Evolutionary conservation across 257 asterid species (phyloP).

Genomic region (Solanum bukasovii): DNA sequence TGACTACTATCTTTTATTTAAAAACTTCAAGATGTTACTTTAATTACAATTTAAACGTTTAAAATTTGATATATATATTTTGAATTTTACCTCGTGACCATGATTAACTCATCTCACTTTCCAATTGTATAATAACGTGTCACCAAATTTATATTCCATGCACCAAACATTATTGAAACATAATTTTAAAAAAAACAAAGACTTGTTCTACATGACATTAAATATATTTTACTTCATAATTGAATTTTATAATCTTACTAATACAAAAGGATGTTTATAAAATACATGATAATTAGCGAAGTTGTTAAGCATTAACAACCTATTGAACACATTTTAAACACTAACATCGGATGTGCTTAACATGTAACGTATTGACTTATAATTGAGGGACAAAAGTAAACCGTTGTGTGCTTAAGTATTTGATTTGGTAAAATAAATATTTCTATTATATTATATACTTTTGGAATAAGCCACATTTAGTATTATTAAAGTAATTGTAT

Average conservation of each 20-base stretch:
- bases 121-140: neutral
- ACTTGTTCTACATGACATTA: neutral
- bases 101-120: neutral
- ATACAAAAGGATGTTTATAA: neutral
- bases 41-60: neutral
- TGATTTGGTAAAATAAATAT: neutral
- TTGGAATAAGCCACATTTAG: neutral
- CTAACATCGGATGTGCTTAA: neutral
- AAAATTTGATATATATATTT: neutral
- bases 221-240: neutral
- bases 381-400: neutral
- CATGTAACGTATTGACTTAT: neutral
- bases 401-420: neutral
- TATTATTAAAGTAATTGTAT: too few relatives aligned
- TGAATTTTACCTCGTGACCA: neutral
- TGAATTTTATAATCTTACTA: neutral
- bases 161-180: neutral
- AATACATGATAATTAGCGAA: neutral
- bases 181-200: neutral
- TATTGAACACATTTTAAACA: neutral
- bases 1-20: neutral
- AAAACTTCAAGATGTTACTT: neutral
- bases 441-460: neutral
- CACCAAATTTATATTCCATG: neutral
- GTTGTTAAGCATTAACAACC: neutral